Evolutionary conservation across 2,329 filamentous ascomycete species (phyloP), one percentile per base, ranked within the genome.

Genomic region (Beauveria scarabaeidicola): DNA sequence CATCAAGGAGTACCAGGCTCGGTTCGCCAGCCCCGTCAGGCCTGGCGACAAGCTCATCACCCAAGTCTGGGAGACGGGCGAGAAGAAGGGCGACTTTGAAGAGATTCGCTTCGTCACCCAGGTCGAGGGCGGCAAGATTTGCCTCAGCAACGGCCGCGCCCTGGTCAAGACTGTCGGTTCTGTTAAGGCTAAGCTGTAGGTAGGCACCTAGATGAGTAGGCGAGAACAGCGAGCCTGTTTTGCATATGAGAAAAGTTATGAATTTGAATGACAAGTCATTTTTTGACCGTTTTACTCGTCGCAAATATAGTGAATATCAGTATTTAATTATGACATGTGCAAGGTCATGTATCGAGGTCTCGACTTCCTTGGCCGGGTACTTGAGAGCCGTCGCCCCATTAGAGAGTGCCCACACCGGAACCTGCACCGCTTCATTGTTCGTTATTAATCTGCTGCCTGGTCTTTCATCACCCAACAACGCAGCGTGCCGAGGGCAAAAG

Each of bases 1-100:
- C 68, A 79, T 97, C 66, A 89, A 85, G 75, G 90, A 94, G 74
- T 96, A 93, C 77, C 90, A 93, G 77, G 91, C 91, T 19, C 81
- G 91, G 47, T 96, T 96, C 71, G 90, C 90, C 13, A 88, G 85
- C 63, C 91, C 91, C 1, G 91, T 96, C 9, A 86, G 84, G 70
- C 90, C 91, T 0, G 90, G 89, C 23, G 89, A 94, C 71, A 91
- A 88, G 76, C 80, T 96, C 32, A 81, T 90, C 40, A 90, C 86
- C 6, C 85, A 90, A 69, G 89, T 89, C 54, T 97, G 92, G 92
- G 81, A 81, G 70, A 90, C 83, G 23, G 91, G 91, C 1, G 77
- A 86, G 66, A 69, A 69, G 65, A 80, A 85, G 69, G 82, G 81
- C 47, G 81, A 75, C 1, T 95, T 83, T 74, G 91, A 96, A 74